phyloP scores from a whole-genome alignment of 208 protist species.

The Leishmania major region DNA sequence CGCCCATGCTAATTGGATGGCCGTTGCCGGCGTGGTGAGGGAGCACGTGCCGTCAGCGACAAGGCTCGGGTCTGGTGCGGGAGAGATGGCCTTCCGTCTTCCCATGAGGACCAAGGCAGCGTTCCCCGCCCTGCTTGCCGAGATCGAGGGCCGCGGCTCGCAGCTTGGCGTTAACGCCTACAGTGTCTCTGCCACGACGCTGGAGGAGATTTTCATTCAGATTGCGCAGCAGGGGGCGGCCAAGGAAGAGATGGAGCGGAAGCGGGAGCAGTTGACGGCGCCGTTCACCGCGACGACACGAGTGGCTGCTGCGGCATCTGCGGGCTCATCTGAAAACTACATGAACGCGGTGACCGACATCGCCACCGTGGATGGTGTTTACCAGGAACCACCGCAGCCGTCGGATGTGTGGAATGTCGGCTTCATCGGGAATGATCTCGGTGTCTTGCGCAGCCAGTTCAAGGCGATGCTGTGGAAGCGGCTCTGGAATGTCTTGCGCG shows the following conservation, averaged over 20 bases:
- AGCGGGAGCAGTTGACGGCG: neutral
- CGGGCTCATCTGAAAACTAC: neutral
- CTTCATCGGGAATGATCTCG: conserved; percentile 14
- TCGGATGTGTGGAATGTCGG: conserved; percentile 49
- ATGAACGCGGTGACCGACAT: conserved; percentile 11
- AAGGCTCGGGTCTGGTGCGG: conserved; percentile 32
- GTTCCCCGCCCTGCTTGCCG: conserved; percentile 48
- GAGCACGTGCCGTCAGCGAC: conserved; percentile 35
- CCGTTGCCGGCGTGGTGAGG: conserved; percentile 20
- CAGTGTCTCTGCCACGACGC: conserved; percentile 64
- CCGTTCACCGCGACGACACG: neutral
- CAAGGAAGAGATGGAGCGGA: conserved; percentile 23
- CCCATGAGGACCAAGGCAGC: conserved; percentile 42
- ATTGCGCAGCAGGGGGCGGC: conserved; percentile 47
- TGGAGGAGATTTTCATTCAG: conserved; percentile 80
- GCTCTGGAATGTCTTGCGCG: conserved; percentile 50
- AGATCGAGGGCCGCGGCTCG: conserved; percentile 38
- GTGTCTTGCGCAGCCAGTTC: conserved; percentile 51
- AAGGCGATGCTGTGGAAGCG: conserved; percentile 67
- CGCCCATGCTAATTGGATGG: conserved; percentile 26
- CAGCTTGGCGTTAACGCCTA: conserved; percentile 48
- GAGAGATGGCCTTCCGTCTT: conserved; percentile 45
- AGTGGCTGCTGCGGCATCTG: neutral
- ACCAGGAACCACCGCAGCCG: neutral
- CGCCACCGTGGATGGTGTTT: neutral